phyloP scores from a whole-genome alignment of 352 stramenopile species.

The Globisporangium spinosum region DNA sequence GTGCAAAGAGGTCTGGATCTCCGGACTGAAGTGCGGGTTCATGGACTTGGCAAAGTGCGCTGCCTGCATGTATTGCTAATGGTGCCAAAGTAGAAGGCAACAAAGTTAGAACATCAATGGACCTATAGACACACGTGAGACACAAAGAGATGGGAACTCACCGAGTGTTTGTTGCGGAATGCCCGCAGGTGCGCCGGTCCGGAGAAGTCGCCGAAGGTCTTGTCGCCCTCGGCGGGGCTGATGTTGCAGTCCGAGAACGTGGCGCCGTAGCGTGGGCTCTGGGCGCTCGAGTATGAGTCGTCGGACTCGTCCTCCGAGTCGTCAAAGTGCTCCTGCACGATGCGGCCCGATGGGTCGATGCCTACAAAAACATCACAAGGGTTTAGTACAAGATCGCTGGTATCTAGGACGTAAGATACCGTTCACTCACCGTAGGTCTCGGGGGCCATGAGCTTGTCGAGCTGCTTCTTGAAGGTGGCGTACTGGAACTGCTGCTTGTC shows the following conservation, averaged over 20 bases:
- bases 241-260: slow-evolving; percentile 57
- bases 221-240: slow-evolving; percentile 38
- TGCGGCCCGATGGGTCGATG: slow-evolving; percentile 54
- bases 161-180: slow-evolving; percentile 42
- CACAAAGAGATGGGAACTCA: slow-evolving; percentile 17
- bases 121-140: neutral
- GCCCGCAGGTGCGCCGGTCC: slow-evolving; percentile 38
- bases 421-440: slow-evolving; percentile 44
- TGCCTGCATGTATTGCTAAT: slow-evolving; percentile 14
- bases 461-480: slow-evolving; percentile 56
- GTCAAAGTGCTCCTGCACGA: slow-evolving; percentile 45
- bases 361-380: slow-evolving; percentile 11
- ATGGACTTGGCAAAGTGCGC: slow-evolving; percentile 10
- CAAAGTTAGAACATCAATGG: neutral
- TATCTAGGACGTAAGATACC: neutral
- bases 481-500: slow-evolving; percentile 64
- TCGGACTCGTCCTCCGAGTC: slow-evolving; percentile 52
- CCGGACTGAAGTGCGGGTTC: slow-evolving; percentile 15
- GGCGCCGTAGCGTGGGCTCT: slow-evolving; percentile 44
- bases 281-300: slow-evolving; percentile 39
- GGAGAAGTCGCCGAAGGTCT: slow-evolving; percentile 46
- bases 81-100: neutral
- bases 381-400: neutral
- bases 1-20: slow-evolving; percentile 17
- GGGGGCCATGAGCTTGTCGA: slow-evolving; percentile 59